Evolutionary conservation across 176 grass and related monocot genomes (phyloP), one percentile per base, ranked within the genome.

Genomic region (Ensete glaucum): DNA sequence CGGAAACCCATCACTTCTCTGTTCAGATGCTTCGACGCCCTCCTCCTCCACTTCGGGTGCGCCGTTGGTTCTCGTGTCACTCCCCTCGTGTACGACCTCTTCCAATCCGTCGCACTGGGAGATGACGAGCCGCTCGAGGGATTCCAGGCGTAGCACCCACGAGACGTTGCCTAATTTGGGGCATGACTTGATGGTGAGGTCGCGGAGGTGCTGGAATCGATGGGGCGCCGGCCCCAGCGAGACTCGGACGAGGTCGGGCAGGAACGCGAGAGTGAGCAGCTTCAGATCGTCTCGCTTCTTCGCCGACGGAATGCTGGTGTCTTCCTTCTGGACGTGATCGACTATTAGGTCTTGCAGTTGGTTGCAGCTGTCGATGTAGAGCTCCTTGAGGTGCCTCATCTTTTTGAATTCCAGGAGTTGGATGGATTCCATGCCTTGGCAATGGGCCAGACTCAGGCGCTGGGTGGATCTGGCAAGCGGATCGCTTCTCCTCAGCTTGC

Each of bases 71-170:
- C 34, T 43, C 34, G 34, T 6, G 34, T 21, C 73, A 11, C 13
- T 52, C 11, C 12, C 70, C 13, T 81, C 85, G 76, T 76, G 76
- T 29, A 96, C 84, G 27, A 96, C 75, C 77, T 79, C 29, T 48
- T 76, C 64, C 79, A 96, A 74, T 22, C 49, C 88, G 74, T 89
- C 48, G 69, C 92, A 96, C 1, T 81, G 29, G 23, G 88, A 83
- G 76, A 96, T 50, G 19, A 88, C 54, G 76, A 96, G 86, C 75
- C 80, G 87, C 63, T 96, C 92, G 13, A 96, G 92, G 71, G 85
- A 65, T 59, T 80, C 79, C 22, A 96, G 88, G 15, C n/a, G 71
- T 77, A 83, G 60, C 58, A 87, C 84, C 92, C 92, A 96, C 15
- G 84, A 79, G 69, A 91, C 81, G 20, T 83, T 34, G 50, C 57